A percentile compares a stretch with the other conserved stretches of the same genome.
These are phyloP conservation scores for Saccharomycopsis hybrid DNA, from an alignment of 1,139 yeast genomes.

Conservation along the genomic window DNA sequence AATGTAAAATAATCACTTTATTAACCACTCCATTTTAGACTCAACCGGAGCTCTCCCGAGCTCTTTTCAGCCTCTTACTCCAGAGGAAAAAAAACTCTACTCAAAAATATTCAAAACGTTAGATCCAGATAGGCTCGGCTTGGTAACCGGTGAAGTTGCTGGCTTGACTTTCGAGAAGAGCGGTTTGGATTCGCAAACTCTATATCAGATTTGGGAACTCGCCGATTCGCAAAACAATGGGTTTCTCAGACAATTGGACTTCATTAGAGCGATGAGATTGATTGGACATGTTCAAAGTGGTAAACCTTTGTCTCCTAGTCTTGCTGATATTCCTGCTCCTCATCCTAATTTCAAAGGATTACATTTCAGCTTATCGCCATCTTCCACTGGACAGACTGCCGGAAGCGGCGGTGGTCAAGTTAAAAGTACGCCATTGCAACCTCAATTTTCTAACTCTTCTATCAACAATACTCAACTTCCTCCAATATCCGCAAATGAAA, in stretches of 20 bases:
- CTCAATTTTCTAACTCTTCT: constrained; percentile 8
- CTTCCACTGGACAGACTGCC: constrained; percentile 27
- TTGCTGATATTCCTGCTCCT: constrained; percentile 54
- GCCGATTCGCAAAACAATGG: constrained; percentile 86
- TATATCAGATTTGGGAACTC: constrained; percentile 92
- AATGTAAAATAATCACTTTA: too few species aligned
- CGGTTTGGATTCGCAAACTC: constrained; percentile 67
- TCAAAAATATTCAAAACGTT: constrained; percentile 70
- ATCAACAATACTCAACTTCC: constrained; percentile 38
- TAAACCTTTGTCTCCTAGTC: constrained; percentile 42
- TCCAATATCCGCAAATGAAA: constrained; percentile 57
- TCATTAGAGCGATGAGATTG: constrained; percentile 79
- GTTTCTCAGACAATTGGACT: constrained; percentile 73
- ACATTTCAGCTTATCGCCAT: constrained; percentile 27
- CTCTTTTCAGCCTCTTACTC: constrained; percentile 43
- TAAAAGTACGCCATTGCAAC: constrained; percentile 1
- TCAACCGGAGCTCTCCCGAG: constrained; percentile 1
- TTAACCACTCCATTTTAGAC: too few species aligned
- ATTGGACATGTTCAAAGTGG: constrained; percentile 87
- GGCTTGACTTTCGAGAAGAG: constrained; percentile 79
- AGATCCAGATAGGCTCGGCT: constrained; percentile 74
- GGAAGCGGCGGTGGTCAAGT: constrained; percentile 16
- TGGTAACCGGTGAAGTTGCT: constrained; percentile 89
- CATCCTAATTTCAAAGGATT: constrained; percentile 43
- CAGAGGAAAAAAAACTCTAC: constrained; percentile 72